Evolutionary conservation across 331 rosid genomes (phyloP).

Genomic region (Pyracantha coccinea): DNA sequence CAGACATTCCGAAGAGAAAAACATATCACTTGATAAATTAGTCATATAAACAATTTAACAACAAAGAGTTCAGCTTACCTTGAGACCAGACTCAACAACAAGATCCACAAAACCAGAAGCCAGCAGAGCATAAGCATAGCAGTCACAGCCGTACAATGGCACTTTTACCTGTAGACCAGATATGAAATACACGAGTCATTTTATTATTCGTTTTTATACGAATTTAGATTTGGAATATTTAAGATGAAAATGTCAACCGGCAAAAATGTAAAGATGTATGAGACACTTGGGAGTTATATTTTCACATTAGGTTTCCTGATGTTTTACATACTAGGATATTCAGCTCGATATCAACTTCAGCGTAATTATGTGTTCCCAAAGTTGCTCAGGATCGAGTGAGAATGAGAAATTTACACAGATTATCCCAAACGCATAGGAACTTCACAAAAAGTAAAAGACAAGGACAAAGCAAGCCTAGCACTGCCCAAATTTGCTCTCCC

Average conservation of each 20-base stretch:
- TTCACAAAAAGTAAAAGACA: background rate
- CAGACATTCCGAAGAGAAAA: background rate
- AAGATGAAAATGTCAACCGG: background rate
- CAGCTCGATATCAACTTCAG: background rate
- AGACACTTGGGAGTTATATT: background rate
- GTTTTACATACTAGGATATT: background rate
- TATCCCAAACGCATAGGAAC: background rate
- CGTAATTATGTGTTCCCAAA: background rate
- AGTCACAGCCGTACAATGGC: constrained; percentile 91
- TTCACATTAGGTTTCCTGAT: background rate
- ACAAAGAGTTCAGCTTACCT: constrained; percentile 36
- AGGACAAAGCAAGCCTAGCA: background rate
- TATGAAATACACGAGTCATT: background rate
- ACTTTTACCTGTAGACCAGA: constrained; percentile 58
- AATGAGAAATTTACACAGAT: background rate
- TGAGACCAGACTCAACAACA: constrained; percentile 85
- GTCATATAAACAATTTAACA: background rate
- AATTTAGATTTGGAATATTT: background rate
- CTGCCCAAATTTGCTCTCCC: background rate
- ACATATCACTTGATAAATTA: background rate
- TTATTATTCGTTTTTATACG: background rate
- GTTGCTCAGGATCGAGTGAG: background rate
- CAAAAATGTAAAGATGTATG: background rate
- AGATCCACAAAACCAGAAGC: constrained; percentile 94
- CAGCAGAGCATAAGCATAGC: constrained; percentile 95